These are phyloP conservation scores for Serendipita sp. DNA, from an alignment of 768 basidiomycete genomes.

Conservation along the genomic window DNA sequence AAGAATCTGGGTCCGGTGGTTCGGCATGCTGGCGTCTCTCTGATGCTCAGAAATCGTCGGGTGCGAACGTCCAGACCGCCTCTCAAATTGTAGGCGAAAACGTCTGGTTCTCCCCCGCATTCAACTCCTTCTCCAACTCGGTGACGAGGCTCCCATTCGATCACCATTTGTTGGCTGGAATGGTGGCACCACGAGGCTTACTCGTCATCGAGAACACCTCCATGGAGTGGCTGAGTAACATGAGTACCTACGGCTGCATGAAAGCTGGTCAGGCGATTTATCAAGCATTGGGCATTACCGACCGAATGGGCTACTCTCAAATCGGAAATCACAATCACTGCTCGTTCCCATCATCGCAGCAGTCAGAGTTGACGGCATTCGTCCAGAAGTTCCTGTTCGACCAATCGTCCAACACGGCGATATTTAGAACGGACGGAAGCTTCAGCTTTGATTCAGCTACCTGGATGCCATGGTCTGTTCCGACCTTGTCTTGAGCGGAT, in stretches of 20 bases:
- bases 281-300: constrained; percentile 9
- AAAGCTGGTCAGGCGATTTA: constrained; percentile 10
- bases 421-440: constrained; percentile 10
- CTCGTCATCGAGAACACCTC: constrained; percentile 12
- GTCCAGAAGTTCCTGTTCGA: constrained; percentile 12
- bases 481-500: constrained; percentile 4
- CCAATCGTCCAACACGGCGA: constrained; percentile 8
- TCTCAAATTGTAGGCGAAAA: constrained; percentile 13
- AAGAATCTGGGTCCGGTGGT: constrained; percentile 13
- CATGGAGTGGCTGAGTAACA: constrained; percentile 10
- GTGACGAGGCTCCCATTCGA: constrained; percentile 10
- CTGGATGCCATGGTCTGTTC: constrained; percentile 11
- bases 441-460: constrained; percentile 7
- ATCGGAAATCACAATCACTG: constrained; percentile 12
- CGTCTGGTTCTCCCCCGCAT: constrained; percentile 12
- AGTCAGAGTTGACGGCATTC: constrained; percentile 11
- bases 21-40: constrained; percentile 13
- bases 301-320: constrained; percentile 10
- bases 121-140: constrained; percentile 10
- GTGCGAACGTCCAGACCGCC: constrained; percentile 11
- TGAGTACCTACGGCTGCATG: constrained; percentile 12
- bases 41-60: constrained; percentile 7
- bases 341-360: constrained; percentile 9
- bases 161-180: constrained; percentile 10
- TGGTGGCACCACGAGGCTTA: constrained; percentile 12